Percentiles rank a stretch among this genome's conserved stretches.
Conservation (phyloP, 1,139 yeast species). For the Taphrina deformans region DNA sequence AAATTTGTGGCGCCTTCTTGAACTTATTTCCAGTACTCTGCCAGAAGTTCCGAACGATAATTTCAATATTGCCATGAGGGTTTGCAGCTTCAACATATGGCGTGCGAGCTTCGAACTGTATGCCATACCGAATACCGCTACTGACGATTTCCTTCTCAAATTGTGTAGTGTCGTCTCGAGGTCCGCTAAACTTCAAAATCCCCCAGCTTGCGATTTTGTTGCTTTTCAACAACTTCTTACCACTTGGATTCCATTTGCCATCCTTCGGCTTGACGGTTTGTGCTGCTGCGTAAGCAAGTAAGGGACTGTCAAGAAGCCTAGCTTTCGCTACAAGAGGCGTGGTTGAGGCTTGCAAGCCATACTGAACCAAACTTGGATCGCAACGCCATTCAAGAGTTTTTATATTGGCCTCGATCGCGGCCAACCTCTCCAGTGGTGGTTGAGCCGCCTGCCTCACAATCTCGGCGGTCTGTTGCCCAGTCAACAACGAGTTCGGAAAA, state of each 20-base stretch:
- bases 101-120: constrained; percentile 10
- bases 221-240: constrained; percentile 33
- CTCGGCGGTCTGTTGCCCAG: constrained; percentile 35
- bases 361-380: constrained; percentile 36
- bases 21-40: constrained; percentile 34
- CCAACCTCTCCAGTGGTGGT: constrained; percentile 18
- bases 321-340: constrained; percentile 34
- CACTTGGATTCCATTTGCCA: constrained; percentile 37
- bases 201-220: constrained; percentile 37
- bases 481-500: constrained; percentile 34
- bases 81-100: constrained; percentile 27
- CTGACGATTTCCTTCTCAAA: constrained; percentile 11
- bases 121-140: constrained; percentile 1
- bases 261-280: constrained; percentile 30
- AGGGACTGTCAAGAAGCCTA: constrained; percentile 36
- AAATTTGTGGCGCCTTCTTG: constrained; percentile 34
- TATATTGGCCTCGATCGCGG: constrained; percentile 32
- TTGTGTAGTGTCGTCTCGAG: constrained; percentile 23
- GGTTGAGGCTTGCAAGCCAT: constrained; percentile 30
- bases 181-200: constrained; percentile 34
- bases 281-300: constrained; percentile 22
- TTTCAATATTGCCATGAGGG: constrained; percentile 23
- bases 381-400: constrained; percentile 33
- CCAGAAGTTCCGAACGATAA: constrained; percentile 31
- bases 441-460: constrained; percentile 29